Conservation (phyloP, 345 rosid species). For the Salix suchowensis region DNA sequence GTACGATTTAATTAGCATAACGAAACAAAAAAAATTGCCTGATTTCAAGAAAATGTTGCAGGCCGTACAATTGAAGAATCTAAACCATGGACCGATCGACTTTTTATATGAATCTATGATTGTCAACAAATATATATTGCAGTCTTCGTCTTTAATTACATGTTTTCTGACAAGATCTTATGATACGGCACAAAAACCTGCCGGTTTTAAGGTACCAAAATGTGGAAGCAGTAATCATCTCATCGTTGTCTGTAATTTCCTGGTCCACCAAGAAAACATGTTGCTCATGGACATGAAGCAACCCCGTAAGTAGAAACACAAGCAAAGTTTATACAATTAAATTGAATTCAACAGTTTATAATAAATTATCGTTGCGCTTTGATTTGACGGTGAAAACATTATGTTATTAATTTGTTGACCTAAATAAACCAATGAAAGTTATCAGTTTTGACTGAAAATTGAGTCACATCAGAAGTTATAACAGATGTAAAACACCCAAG, state of each 20-base stretch:
- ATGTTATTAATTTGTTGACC: neutral
- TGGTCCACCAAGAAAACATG: neutral
- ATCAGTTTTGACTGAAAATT: neutral
- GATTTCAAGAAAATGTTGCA: neutral
- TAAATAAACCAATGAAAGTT: neutral
- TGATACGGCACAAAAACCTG: neutral
- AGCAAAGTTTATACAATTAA: neutral
- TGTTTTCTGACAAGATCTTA: constrained; percentile 6
- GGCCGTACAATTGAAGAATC: neutral
- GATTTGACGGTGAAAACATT: neutral
- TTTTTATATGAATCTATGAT: neutral
- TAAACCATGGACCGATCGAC: neutral
- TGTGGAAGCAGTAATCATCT: neutral
- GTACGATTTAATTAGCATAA: neutral
- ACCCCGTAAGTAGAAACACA: neutral
- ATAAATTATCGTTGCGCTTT: too few species aligned
- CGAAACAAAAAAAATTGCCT: neutral
- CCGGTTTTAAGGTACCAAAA: constrained; percentile 1
- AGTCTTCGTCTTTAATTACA: neutral
- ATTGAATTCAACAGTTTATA: too few species aligned
- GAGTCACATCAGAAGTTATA: neutral
- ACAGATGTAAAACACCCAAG: neutral
- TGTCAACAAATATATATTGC: neutral
- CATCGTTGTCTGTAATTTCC: neutral
- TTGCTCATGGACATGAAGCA: neutral